Evolutionary conservation across 805 yeast species (phyloP), one percentile per base, ranked within the genome.

Genomic region (Torulaspora franciscae): DNA sequence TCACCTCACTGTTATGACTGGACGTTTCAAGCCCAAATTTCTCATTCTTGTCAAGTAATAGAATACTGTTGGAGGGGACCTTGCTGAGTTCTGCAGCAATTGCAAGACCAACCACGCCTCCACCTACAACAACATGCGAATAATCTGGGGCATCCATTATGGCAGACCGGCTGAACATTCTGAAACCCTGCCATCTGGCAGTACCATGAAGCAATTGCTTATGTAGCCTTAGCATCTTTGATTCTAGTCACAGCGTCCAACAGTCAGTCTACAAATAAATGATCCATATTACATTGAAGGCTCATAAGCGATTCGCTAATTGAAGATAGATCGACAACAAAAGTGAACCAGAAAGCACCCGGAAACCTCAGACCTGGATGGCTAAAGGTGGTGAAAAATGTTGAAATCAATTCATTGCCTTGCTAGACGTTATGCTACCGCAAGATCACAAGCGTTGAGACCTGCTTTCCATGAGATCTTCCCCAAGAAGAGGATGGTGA

Each of bases 1-100:
- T 83, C 22, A 90, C 97, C 58, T 90, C 97, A 1, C 95, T 85
- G 68, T 89, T 89, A 42, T 96, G 70, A n/a, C 91, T 76, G 5
- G 95, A 83, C 0, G 95, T 87, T 56, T 89, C 96, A 52, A 76
- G 74, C 1, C 96, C 96, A 39, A 79, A 61, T 28, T 70, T 70
- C 1, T 66, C 62, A 60, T 88, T 79, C 56, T 83, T 79, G 55
- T 89, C 97, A 2, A 89, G 61, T 7, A 90, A 59, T 1, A 85
- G 62, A 0, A 88, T 88, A 4, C 66, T 67, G 45, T 75, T 74
- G 4, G 71, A 62, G n/a, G 71, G 50, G 3, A 63, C 56, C 40
- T 69, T 64, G 33, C 79, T 67, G 26, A 89, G 68, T 51, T 83
- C 82, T 1, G 91, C 79, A 1, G 85, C 95, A 44, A 87, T 73